Conservation (phyloP, 1,139 yeast species). For the Debaryomycetaceae sp. region DNA sequence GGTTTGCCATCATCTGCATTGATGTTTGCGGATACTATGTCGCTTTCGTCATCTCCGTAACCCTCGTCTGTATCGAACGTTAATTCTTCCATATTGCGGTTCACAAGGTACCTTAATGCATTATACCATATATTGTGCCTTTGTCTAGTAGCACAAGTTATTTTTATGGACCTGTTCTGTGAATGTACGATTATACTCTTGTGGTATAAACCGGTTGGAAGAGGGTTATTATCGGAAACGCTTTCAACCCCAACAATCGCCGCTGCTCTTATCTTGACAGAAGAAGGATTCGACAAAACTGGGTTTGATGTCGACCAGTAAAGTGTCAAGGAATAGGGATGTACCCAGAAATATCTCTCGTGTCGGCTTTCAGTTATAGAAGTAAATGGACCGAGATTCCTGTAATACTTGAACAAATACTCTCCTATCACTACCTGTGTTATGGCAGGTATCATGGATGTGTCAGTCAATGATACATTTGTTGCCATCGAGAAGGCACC, state of each 20-base stretch:
- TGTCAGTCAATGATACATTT: conserved; percentile 66
- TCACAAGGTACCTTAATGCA: conserved; percentile 73
- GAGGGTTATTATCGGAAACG: conserved; percentile 79
- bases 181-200: conserved; percentile 79
- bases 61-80: conserved; percentile 36
- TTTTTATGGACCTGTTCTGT: conserved; percentile 61
- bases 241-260: conserved; percentile 79
- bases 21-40: conserved; percentile 1
- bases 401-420: conserved; percentile 79
- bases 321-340: conserved; percentile 86
- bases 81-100: conserved; percentile 63
- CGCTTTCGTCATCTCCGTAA: conserved; percentile 13
- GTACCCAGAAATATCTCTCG: conserved; percentile 93
- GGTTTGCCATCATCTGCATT: not conserved
- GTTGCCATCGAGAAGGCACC: conserved; percentile 59
- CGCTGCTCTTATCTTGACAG: conserved; percentile 69
- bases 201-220: conserved; percentile 86
- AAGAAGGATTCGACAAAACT: conserved; percentile 63
- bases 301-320: conserved; percentile 91
- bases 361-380: conserved; percentile 80
- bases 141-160: conserved; percentile 85
- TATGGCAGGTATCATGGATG: conserved; percentile 78
- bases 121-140: conserved; percentile 93
- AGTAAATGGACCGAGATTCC: conserved; percentile 70
- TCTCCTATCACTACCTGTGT: conserved; percentile 95